A percentile compares a stretch with the other conserved stretches of the same genome.
These are phyloP conservation scores for Xylaria sp. DNA, from an alignment of 2,329 filamentous ascomycete genomes.

Conservation along the genomic window DNA sequence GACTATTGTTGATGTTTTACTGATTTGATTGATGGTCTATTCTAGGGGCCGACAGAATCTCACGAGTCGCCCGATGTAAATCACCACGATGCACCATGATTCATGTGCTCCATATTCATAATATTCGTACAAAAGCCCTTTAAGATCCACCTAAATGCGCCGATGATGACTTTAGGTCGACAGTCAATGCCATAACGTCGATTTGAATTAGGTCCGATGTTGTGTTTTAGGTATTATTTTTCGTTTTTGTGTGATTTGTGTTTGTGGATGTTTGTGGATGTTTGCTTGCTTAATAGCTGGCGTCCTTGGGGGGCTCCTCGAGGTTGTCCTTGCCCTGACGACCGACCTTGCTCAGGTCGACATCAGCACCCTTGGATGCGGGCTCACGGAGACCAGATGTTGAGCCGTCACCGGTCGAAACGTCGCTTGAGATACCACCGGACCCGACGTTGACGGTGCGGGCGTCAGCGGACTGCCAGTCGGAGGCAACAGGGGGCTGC, in stretches of 20 bases:
- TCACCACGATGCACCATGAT: background rate
- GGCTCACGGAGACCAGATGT: conserved; percentile 62
- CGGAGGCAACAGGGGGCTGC: conserved; percentile 74
- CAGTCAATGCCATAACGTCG: background rate
- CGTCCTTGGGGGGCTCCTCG: conserved; percentile 63
- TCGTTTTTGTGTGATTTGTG: background rate
- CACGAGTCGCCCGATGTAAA: background rate
- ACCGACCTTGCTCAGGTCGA: conserved; percentile 65
- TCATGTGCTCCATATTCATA: conserved; percentile 3
- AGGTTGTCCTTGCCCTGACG: conserved; percentile 67
- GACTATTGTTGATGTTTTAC: background rate
- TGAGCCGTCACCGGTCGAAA: conserved; percentile 56
- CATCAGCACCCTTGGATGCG: conserved; percentile 61
- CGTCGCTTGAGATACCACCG: conserved; percentile 59
- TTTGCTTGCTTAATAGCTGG: conserved; percentile 17
- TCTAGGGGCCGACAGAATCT: background rate
- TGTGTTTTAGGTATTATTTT: background rate
- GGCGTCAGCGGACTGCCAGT: conserved; percentile 76
- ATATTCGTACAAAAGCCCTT: conserved; percentile 11
- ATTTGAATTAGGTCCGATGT: background rate
- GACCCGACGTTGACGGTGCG: conserved; percentile 73
- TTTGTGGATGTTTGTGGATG: too few species aligned
- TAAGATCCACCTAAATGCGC: background rate
- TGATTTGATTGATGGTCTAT: conserved; percentile 1
- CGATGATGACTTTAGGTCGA: background rate